Conservation (phyloP, 2,329 filamentous ascomycete species). For the Myotisia sp. region DNA sequence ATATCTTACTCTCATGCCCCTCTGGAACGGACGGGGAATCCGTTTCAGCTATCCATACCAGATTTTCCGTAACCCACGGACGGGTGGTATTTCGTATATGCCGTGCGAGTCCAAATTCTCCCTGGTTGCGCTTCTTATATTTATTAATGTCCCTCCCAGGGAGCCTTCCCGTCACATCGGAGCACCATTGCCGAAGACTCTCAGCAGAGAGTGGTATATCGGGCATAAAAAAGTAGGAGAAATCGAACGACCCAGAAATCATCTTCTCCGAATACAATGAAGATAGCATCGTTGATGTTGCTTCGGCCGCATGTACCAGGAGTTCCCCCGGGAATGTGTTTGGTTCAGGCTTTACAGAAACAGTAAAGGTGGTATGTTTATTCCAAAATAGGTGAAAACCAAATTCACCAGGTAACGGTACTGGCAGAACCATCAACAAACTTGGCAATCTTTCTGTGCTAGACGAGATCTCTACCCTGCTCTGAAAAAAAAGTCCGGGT, state of each 20-base stretch:
- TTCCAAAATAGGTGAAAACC: constrained; percentile 21
- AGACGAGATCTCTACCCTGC: constrained; percentile 12
- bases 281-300: constrained; percentile 14
- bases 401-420: constrained; percentile 13
- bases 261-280: constrained; percentile 14
- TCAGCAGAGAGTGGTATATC: constrained; percentile 2
- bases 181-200: constrained; percentile 13
- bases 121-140: constrained; percentile 4
- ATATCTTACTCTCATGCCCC: too few species aligned
- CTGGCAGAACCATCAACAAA: constrained; percentile 16
- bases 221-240: constrained; percentile 16
- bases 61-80: constrained; percentile 13
- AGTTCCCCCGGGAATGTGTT: constrained; percentile 4
- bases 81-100: constrained; percentile 9
- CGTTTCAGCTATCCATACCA: constrained; percentile 12
- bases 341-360: constrained; percentile 10
- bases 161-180: constrained; percentile 11
- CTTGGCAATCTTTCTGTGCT: constrained; percentile 7
- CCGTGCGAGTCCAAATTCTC: constrained; percentile 13
- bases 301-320: constrained; percentile 8
- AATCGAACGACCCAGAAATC: constrained; percentile 10
- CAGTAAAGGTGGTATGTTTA: constrained; percentile 13
- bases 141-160: constrained; percentile 5
- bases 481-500: constrained; percentile 15
- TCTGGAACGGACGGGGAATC: too few species aligned